Evolutionary conservation across 306 rosid species (phyloP).

Genomic region (Vigna unguiculata): DNA sequence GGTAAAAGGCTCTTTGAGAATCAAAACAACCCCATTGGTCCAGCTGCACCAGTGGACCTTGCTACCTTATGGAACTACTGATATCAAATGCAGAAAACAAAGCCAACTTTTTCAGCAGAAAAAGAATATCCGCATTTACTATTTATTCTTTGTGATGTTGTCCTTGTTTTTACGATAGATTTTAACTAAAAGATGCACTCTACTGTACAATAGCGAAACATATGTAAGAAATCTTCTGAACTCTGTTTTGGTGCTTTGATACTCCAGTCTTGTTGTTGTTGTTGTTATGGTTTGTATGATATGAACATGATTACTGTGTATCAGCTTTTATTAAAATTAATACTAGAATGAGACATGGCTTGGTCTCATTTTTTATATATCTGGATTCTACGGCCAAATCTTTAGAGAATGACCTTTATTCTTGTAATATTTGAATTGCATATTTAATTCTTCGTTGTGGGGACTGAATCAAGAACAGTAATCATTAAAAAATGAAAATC

Average conservation of each 20-base stretch:
- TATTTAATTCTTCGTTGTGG: constrained; percentile 45
- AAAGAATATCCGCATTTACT: constrained; percentile 11
- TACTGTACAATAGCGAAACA: constrained; percentile 45
- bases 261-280: background rate
- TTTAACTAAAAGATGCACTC: constrained; percentile 32
- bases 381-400: constrained; percentile 45
- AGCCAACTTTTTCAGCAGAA: background rate
- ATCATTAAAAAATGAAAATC: constrained; percentile 37
- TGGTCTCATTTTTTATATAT: constrained; percentile 42
- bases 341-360: constrained; percentile 46
- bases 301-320: constrained; percentile 31
- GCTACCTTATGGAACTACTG: constrained; percentile 65
- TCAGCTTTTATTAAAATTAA: constrained; percentile 30
- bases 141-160: constrained; percentile 17
- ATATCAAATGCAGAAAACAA: constrained; percentile 7
- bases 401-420: constrained; percentile 42
- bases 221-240: constrained; percentile 48
- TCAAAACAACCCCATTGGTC: constrained; percentile 49
- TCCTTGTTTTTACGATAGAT: constrained; percentile 1
- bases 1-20: constrained; percentile 53
- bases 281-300: constrained; percentile 12
- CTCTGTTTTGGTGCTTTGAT: constrained; percentile 35
- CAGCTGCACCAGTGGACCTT: constrained; percentile 53
- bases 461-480: constrained; percentile 39
- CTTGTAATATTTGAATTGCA: constrained; percentile 30